A percentile compares a stretch with the other conserved stretches of the same genome.
Evolutionary conservation across 306 rosid genomes (phyloP).

Genomic region (Abrus pulchellus): DNA sequence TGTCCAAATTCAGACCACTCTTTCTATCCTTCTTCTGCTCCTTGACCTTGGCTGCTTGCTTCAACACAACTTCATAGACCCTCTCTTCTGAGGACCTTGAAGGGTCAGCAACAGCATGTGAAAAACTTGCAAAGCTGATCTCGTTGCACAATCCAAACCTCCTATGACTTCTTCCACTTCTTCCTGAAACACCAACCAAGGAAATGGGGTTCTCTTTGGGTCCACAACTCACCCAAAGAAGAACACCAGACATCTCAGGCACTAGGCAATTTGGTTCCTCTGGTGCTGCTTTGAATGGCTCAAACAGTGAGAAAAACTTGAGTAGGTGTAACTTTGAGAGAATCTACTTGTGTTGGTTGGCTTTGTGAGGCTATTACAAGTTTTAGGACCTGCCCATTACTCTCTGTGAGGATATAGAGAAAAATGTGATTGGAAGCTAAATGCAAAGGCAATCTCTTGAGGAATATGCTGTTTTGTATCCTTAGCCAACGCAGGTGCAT

Average conservation of each 20-base stretch:
- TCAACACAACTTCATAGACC: constrained; percentile 90
- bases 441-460: constrained; percentile 12
- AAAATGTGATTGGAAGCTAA: constrained; percentile 46
- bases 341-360: constrained; percentile 3
- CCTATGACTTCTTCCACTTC: constrained; percentile 39
- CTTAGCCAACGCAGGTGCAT: constrained; percentile 48
- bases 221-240: constrained; percentile 74
- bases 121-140: constrained; percentile 56
- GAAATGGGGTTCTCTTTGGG: constrained; percentile 65
- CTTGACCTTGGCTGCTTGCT: constrained; percentile 83
- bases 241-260: constrained; percentile 67
- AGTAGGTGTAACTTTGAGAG: not conserved
- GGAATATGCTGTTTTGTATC: constrained; percentile 52
- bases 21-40: constrained; percentile 50
- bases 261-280: not conserved
- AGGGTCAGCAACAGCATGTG: constrained; percentile 68
- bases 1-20: constrained; percentile 50
- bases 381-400: not conserved
- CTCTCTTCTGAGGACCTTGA: constrained; percentile 83
- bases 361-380: constrained; percentile 29
- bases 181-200: constrained; percentile 53
- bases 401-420: constrained; percentile 36
- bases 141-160: constrained; percentile 54
- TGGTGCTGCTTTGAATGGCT: constrained; percentile 24
- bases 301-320: not conserved